Conservation (phyloP, 768 basidiomycete species). For the Phylloporus arenicola region DNA sequence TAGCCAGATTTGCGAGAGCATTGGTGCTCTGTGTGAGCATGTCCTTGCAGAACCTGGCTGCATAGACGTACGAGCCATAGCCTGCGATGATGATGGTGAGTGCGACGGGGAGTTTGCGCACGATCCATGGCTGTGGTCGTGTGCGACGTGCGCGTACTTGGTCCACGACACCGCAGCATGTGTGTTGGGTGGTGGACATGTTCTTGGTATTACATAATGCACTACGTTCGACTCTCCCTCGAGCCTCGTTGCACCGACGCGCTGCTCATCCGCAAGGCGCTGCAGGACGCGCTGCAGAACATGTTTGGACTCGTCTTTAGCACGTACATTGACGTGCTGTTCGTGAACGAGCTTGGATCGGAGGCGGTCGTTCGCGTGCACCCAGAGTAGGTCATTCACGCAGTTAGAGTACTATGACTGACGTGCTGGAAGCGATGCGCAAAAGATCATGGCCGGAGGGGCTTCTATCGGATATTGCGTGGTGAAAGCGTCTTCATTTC, state of each 20-base stretch:
- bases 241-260: slow-evolving; percentile 32
- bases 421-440: slow-evolving; percentile 17
- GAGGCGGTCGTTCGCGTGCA: slow-evolving; percentile 21
- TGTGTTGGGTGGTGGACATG: slow-evolving; percentile 15
- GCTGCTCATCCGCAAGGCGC: slow-evolving; percentile 45
- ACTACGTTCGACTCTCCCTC: slow-evolving; percentile 22
- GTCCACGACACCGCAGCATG: slow-evolving; percentile 50
- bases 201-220: slow-evolving; percentile 4
- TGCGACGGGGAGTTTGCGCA: slow-evolving; percentile 61
- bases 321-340: slow-evolving; percentile 55
- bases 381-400: slow-evolving; percentile 11
- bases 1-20: slow-evolving; percentile 43
- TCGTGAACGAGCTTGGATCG: slow-evolving; percentile 32
- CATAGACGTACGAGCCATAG: slow-evolving; percentile 75
- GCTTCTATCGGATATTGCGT: slow-evolving; percentile 21
- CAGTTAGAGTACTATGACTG: not conserved
- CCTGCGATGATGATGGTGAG: slow-evolving; percentile 55
- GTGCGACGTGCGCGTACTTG: slow-evolving; percentile 40
- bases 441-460: slow-evolving; percentile 18
- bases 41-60: slow-evolving; percentile 62
- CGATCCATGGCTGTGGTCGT: slow-evolving; percentile 67
- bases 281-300: slow-evolving; percentile 52
- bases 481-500: slow-evolving; percentile 27
- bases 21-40: slow-evolving; percentile 49
- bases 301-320: slow-evolving; percentile 50